Percentiles rank a stretch among this genome's conserved stretches.
Conservation (phyloP, 371 early-diverging fungal species). For the Umbelopsis sp. region DNA sequence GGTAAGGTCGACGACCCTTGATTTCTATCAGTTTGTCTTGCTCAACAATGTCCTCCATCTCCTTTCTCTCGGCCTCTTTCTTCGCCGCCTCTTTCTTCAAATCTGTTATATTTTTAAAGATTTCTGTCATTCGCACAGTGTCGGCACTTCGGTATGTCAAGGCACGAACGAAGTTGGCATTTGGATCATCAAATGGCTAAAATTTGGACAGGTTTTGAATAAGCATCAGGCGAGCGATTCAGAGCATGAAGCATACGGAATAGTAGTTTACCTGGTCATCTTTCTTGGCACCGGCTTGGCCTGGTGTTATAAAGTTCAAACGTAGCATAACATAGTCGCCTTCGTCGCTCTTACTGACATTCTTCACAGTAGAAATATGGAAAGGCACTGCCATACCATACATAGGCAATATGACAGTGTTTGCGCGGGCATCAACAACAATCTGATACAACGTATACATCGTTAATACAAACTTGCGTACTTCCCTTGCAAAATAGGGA, state of each 20-base stretch:
- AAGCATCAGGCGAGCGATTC: background rate
- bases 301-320: slow-evolving; percentile 96
- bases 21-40: slow-evolving; percentile 89
- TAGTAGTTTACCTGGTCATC: slow-evolving; percentile 66
- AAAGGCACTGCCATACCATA: slow-evolving; percentile 98
- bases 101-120: slow-evolving; percentile 82
- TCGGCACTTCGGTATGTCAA: slow-evolving; percentile 92
- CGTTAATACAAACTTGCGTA: slow-evolving; percentile 21
- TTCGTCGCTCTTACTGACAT: slow-evolving; percentile 95
- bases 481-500: slow-evolving; percentile 8
- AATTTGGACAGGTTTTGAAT: background rate
- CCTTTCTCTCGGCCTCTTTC: slow-evolving; percentile 92
- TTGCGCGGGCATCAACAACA: slow-evolving; percentile 87
- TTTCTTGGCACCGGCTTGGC: slow-evolving; percentile 89
- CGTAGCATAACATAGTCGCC: slow-evolving; percentile 94
- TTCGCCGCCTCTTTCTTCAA: slow-evolving; percentile 88
- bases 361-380: slow-evolving; percentile 97
- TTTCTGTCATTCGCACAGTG: slow-evolving; percentile 79
- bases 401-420: slow-evolving; percentile 95
- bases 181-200: slow-evolving; percentile 86
- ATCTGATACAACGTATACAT: slow-evolving; percentile 55
- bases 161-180: slow-evolving; percentile 90
- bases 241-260: background rate
- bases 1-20: slow-evolving; percentile 78
- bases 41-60: slow-evolving; percentile 95